Base-by-base conservation (phyloP, 2,329 filamentous ascomycete genomes). In the Tolypocladium inflatum region DNA sequence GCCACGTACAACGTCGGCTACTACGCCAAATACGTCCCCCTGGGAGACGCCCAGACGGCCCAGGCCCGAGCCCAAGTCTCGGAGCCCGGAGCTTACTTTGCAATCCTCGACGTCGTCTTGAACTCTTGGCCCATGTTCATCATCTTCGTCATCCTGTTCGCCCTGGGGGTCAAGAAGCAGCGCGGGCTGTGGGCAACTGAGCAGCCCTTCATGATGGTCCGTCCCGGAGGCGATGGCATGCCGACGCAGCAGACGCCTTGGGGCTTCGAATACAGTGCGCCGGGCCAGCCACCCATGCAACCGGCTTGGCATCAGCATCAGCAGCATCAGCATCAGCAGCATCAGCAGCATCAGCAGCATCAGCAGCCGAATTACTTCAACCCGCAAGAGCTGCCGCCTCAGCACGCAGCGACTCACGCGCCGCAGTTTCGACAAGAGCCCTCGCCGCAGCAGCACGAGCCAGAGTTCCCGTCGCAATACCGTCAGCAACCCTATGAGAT, bases 121-220 rank as follows among this genome's bases (percentile, higher is more conserved):
- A 54, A 51, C 7, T 55, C 59, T 2, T 69, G 66, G 65, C 63
- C 66, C 0, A 57, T 61, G 2, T 66, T 74, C 35, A 55, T 64
- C 9, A 56, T 68, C 3, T 61, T 70, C 8, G 55, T 58, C 15
- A 38, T 72, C 15, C 57, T 70, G 1, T 70, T 68, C 42, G 58
- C 59, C 9, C 57, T 73, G 3, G 70, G 68, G 1, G 55, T 52
- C 3, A 65, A 62, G 10, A 69, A 63, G 23, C 37, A 54, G 6
- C 63, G 64, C 8, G 69, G 68, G 0, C 42, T 72, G 9, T 71
- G 68, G 64, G 66, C 67, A 0, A 61, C 56, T 4, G 60, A 64
- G 9, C 60, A 63, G 17, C 54, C 62, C 5, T 60, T 62, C 33
- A 60, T 62, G 60, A 42, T 39, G 5, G 30, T 23, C 19, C 17